Base-by-base conservation (phyloP, 2,329 filamentous ascomycete genomes). In the Biscogniauxia sp. region DNA sequence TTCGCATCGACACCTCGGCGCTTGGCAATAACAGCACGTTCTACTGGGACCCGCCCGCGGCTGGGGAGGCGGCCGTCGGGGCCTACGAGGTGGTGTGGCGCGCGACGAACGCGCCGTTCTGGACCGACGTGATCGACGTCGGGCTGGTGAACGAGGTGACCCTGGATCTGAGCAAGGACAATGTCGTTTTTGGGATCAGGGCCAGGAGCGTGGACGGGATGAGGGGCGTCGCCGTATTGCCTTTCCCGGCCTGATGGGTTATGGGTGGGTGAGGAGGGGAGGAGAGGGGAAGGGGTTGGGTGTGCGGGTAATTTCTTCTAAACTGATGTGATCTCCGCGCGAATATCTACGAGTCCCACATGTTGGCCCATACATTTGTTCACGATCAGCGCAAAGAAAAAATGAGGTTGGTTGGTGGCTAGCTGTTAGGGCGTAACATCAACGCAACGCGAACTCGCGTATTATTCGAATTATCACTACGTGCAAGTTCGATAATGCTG, bases 61-160 rank as follows among this genome's bases (percentile, higher is more conserved):
- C 54, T 0, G 69, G 67, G 23, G 59, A 69, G 65, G 51, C 68
- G 0, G 68, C 75, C 45, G 72, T 82, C 7, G 75, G 66, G 4
- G 76, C 78, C 2, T 86, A 86, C 67, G 84, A 86, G 73, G 70
- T 86, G 1, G 80, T 87, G 0, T 86, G 82, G 82, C 74, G 84
- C 58, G 69, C 80, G 1, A 83, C 79, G 5, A 77, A 76, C 15
- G 78, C 80, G 41, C 77, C 80, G 53, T 75, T 82, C 55, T 84
- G 81, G 82, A 81, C 80, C 51, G 76, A 80, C 60, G 72, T 75
- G 23, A 60, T 82, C 1, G 74, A 79, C 66, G 82, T 86, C 3
- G 83, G 83, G 0, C 74, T 78, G 23, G 78, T 79, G 3, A 74
- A 74, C 0, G 74, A 69, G 50, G 79, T 76, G 4, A 81, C 76